Conservation (phyloP, 225 moss, liverwort and hornwort genomes). For the Straminergon stramineum region DNA sequence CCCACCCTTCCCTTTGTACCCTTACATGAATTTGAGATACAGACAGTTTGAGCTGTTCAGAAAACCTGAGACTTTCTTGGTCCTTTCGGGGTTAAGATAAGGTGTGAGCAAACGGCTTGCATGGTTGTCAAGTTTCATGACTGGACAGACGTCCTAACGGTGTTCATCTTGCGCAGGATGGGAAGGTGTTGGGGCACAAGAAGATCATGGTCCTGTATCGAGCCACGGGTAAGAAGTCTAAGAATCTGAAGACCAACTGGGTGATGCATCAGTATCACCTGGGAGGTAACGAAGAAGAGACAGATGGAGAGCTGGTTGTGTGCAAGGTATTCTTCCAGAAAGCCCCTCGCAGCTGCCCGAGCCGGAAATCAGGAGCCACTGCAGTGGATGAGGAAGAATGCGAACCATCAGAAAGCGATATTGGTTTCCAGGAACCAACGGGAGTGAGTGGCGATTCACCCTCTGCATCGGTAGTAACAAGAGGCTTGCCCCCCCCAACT, state of each 20-base stretch:
- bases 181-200: constrained; percentile 59
- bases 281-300: constrained; percentile 76
- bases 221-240: constrained; percentile 67
- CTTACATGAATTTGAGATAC: background rate
- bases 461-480: constrained; percentile 34
- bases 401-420: constrained; percentile 40
- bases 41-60: background rate
- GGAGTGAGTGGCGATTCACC: constrained; percentile 36
- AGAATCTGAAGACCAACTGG: constrained; percentile 94
- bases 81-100: background rate
- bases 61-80: background rate
- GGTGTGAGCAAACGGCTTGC: background rate
- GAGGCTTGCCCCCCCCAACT: constrained; percentile 32
- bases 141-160: background rate
- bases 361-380: constrained; percentile 37
- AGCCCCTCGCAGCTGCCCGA: constrained; percentile 78
- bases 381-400: constrained; percentile 53
- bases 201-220: constrained; percentile 93
- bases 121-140: background rate
- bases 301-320: constrained; percentile 81
- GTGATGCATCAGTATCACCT: constrained; percentile 94
- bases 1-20: background rate
- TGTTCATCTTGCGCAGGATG: constrained; percentile 15
- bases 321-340: constrained; percentile 95
- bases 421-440: constrained; percentile 35